Base-by-base conservation (phyloP, 176 grass and related monocot species). In the Puccinellia tenuiflora region DNA sequence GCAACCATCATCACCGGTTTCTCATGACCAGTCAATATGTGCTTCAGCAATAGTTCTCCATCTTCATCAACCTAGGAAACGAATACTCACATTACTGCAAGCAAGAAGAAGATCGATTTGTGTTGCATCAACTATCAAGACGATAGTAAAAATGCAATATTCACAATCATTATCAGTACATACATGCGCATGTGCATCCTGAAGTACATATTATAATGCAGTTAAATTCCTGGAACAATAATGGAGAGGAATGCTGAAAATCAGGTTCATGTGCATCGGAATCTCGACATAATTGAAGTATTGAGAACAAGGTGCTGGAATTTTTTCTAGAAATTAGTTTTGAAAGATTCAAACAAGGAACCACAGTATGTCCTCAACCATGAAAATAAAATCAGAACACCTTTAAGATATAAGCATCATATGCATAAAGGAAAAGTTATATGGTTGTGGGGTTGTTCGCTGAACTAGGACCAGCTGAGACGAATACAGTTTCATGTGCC, bases 1-100 rank as follows among this genome's bases (percentile, higher is more conserved):
- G 95, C 85, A 72, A 92, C 88, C 90, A 88, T 92, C 70, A 97
- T 71, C 68, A 97, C 95, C 25, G 92, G 45, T 51, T 75, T 84
- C 65, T 78, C 57, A 78, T 97, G 95, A 50, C 95, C 95, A 42
- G 21, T 84, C 85, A 97, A 77, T 65, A 78, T 86, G 76, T 97
- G 90, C 84, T 94, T 97, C 59, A 88, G 18, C 47, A 63, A 83
- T 68, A 97, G 68, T 46, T 92, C 81, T 35, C 90, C 94, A 69
- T 92, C 88, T 73, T 80, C 86, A 84, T 89, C 82, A 26, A 97
- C 95, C 95, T 97, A 89, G 21, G 28, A 68, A 78, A 75, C 8
- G 35, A 85, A 73, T 56, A 84, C 40, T 46, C 66, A 78, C 3
- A 82, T 46, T 72, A 86, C 54, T 74, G 77, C 77, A 79, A 79